These are phyloP conservation scores for Exobasidium rhododendri DNA, from an alignment of 1,284 basidiomycete genomes.

Conservation along the genomic window DNA sequence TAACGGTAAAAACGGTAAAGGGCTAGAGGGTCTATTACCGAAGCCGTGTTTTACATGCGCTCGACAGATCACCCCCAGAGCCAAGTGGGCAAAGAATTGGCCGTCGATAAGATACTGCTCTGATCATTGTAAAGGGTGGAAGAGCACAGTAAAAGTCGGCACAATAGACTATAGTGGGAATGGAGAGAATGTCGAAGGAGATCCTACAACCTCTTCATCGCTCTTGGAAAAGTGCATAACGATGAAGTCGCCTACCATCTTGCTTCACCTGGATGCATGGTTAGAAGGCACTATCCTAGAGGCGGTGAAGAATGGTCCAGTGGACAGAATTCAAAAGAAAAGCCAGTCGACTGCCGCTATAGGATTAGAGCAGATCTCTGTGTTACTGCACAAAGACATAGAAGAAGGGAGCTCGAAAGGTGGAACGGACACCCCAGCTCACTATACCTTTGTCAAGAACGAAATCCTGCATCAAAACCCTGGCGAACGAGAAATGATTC, in stretches of 20 bases:
- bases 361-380: too few relatives aligned
- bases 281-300: neutral
- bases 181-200: neutral
- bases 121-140: conserved; percentile 23
- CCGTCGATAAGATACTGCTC: conserved; percentile 33
- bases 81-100: conserved; percentile 41
- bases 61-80: conserved; percentile 38
- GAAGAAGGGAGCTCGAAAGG: too few relatives aligned
- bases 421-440: too few relatives aligned
- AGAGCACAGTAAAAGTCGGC: neutral
- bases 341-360: too few relatives aligned
- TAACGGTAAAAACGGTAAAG: neutral
- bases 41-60: conserved; percentile 39
- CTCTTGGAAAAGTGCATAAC: neutral
- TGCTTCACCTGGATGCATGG: neutral
- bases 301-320: neutral
- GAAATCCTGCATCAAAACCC: conserved; percentile 23
- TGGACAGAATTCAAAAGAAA: neutral
- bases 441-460: neutral
- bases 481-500: conserved; percentile 23
- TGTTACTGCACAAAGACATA: too few relatives aligned
- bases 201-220: too few relatives aligned
- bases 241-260: neutral
- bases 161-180: neutral
- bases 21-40: neutral